phyloP scores from a whole-genome alignment of 2,329 filamentous ascomycete species.

The Fusarium avenaceum region DNA sequence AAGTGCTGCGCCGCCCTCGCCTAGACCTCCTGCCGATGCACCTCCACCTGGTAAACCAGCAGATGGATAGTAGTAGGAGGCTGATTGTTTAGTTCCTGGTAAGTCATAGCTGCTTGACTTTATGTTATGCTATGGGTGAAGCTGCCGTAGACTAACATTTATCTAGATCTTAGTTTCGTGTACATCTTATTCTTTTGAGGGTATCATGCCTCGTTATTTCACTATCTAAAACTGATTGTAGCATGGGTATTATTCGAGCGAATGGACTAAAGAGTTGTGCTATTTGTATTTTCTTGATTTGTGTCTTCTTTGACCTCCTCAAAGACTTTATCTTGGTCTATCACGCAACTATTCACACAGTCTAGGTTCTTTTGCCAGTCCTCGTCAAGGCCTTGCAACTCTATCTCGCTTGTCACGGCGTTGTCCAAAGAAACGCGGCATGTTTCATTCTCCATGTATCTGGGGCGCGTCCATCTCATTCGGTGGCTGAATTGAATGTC shows the following conservation, averaged over 20 bases:
- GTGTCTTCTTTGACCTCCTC: not conserved
- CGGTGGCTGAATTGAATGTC: not conserved
- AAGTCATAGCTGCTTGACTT: not conserved
- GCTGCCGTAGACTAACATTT: not conserved
- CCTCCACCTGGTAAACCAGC: slow-evolving; percentile 35
- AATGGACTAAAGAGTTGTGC: not conserved
- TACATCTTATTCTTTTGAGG: slow-evolving; percentile 16
- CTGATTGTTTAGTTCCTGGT: not conserved
- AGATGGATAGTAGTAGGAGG: slow-evolving; percentile 23
- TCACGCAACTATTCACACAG: not conserved
- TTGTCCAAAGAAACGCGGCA: slow-evolving; percentile 4
- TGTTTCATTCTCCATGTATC: slow-evolving; percentile 16
- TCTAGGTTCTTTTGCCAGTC: not conserved
- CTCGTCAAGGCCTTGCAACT: not conserved
- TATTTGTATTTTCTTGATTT: slow-evolving; percentile 2
- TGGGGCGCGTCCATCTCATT: slow-evolving; percentile 49
- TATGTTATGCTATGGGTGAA: not conserved
- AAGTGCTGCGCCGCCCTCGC: slow-evolving; percentile 16
- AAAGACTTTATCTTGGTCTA: not conserved
- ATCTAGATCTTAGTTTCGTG: slow-evolving; percentile 18
- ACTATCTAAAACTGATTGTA: not conserved
- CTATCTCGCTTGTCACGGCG: not conserved
- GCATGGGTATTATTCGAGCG: not conserved
- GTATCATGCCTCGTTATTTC: slow-evolving; percentile 22
- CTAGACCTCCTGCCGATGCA: slow-evolving; percentile 21